Evolutionary conservation across 2,329 filamentous ascomycete species (phyloP), one percentile per base, ranked within the genome.

Genomic region (Zymoseptoria passerinii): DNA sequence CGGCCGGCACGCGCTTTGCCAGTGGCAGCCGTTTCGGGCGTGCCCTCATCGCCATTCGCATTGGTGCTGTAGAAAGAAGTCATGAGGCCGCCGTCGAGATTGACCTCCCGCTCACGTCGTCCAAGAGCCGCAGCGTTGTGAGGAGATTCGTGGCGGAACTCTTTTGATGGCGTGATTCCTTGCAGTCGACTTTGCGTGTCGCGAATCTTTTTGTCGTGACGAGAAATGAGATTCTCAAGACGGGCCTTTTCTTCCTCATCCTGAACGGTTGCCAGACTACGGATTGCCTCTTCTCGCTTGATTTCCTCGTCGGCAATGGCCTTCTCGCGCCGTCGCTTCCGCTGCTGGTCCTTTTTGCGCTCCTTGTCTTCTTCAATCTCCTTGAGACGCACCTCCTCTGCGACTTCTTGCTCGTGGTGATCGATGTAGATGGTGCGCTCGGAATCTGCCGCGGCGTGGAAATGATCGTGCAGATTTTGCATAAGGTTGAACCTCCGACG

Each of bases 301-400:
- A 91, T 87, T 71, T 80, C 80, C 67, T 96, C 92, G 67, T 95
- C 88, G 6, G 91, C 92, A 60, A 95, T 88, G 3, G 91, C 91
- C 80, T 96, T 96, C 73, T 97, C 92, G 18, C 94, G 88, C 50
- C 94, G 87, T 60, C 94, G 85, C 78, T 97, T 99, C 63, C 94
- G 88, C 73, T 99, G 94, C 90, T 99, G 97, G 71, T 99, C 94
- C 78, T 99, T 99, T 79, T 99, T 99, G 64, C 94, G 90, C 75
- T 99, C 94, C 77, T 99, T 99, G 74, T 99, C 94, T 61, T 92
- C 91, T 61, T 88, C 88, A 7, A 96, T 81, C 72, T 96, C 92
- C 65, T 90, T 90, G 61, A 91, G 88, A 65, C 94, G 89, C 1
- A 97, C 92, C 67, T 96, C 88, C 55, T 88, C 83, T 60, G 92